phyloP scores from a whole-genome alignment of 2,329 filamentous ascomycete genomes.

The Cytospora leucostoma region DNA sequence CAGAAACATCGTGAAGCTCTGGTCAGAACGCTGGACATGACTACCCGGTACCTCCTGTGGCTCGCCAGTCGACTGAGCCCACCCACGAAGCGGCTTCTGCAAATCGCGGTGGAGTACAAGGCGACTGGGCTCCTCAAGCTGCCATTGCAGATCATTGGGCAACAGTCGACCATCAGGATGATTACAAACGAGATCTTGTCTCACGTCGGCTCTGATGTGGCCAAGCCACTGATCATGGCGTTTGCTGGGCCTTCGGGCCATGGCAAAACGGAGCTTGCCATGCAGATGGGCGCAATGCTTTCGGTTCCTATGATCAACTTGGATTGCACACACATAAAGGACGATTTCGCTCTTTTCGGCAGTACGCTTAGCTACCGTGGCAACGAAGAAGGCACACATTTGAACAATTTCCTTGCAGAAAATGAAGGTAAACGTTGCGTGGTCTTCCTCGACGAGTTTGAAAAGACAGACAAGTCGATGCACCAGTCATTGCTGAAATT shows the following conservation, averaged over 20 bases:
- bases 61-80: too few species aligned
- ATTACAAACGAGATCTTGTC: too few species aligned
- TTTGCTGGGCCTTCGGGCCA: slow-evolving; percentile 51
- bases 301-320: slow-evolving; percentile 40
- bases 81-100: too few species aligned
- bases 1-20: too few species aligned
- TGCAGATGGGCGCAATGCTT: slow-evolving; percentile 43
- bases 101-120: too few species aligned
- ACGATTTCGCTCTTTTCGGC: slow-evolving; percentile 46
- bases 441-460: slow-evolving; percentile 54
- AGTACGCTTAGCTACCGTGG: slow-evolving; percentile 38
- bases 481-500: slow-evolving; percentile 46
- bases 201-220: not conserved
- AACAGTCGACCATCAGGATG: too few species aligned
- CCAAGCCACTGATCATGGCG: slow-evolving; percentile 40
- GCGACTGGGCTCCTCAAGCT: too few species aligned
- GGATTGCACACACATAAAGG: slow-evolving; percentile 42
- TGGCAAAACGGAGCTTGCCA: slow-evolving; percentile 51
- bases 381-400: slow-evolving; percentile 38
- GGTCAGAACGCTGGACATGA: too few species aligned
- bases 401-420: slow-evolving; percentile 50
- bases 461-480: slow-evolving; percentile 46
- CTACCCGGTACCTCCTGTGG: too few species aligned
- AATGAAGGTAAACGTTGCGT: slow-evolving; percentile 41
- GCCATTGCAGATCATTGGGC: too few species aligned